Percentiles rank a stretch among this genome's conserved stretches.
Conservation (phyloP, 495 filamentous ascomycete species). For the Neurospora tetrasperma region DNA sequence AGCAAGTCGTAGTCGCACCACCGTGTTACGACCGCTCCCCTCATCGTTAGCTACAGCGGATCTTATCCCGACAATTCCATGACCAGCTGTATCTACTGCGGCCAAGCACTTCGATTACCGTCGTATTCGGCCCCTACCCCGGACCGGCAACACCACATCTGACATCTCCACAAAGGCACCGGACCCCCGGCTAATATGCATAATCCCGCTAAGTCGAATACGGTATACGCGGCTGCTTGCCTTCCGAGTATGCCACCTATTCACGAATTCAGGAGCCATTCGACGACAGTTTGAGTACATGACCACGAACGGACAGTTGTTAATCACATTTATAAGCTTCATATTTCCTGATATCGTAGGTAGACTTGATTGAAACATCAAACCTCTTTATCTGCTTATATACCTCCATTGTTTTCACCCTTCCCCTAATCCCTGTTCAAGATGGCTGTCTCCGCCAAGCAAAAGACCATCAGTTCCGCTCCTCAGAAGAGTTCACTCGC, state of each 20-base stretch:
- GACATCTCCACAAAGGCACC: background rate
- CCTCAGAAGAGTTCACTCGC: background rate
- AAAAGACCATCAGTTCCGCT: background rate
- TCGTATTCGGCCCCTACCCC: background rate
- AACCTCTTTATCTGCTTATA: background rate
- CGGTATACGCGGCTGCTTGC: conserved; percentile 19
- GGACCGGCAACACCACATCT: background rate
- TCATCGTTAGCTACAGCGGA: background rate
- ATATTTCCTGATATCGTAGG: background rate
- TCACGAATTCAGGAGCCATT: conserved; percentile 5
- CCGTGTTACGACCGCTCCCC: background rate
- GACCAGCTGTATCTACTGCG: background rate
- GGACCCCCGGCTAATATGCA: background rate
- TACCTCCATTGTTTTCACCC: background rate
- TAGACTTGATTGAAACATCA: background rate
- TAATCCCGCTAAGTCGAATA: conserved; percentile 19
- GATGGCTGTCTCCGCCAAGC: conserved; percentile 5
- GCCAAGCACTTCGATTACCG: background rate
- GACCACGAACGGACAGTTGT: background rate
- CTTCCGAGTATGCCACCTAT: conserved; percentile 29
- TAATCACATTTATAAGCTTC: background rate
- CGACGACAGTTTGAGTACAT: background rate
- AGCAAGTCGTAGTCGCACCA: background rate
- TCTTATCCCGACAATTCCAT: background rate
- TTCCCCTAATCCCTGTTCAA: background rate